Percentiles rank a stretch among this genome's conserved stretches.
Evolutionary conservation across 2,329 filamentous ascomycete genomes (phyloP).

Genomic region (Hypoxylon sp.): DNA sequence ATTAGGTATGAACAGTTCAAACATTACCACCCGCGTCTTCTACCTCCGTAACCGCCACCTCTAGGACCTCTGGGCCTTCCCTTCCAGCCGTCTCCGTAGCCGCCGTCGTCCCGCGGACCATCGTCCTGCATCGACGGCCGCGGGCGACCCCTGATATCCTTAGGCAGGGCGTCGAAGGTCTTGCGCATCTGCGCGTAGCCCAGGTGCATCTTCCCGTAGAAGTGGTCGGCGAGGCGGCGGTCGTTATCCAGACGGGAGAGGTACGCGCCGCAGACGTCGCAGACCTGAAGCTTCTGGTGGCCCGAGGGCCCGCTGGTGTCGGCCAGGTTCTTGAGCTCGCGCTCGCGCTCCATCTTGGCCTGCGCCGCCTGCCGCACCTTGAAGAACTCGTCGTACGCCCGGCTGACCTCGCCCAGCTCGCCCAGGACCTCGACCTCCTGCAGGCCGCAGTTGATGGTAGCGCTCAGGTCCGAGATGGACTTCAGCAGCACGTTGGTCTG

Average conservation of each 20-base stretch:
- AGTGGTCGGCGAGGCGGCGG: conserved; percentile 91
- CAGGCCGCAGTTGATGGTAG: conserved; percentile 83
- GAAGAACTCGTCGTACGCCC: conserved; percentile 88
- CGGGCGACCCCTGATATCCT: conserved; percentile 82
- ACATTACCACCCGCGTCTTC: conserved; percentile 60
- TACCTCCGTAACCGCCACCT: conserved; percentile 63
- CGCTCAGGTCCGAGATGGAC: conserved; percentile 82
- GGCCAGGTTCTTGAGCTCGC: conserved; percentile 87
- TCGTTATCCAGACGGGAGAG: conserved; percentile 94
- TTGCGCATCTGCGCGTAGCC: conserved; percentile 99
- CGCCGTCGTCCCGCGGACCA: conserved; percentile 57
- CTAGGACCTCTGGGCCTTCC: conserved; percentile 63
- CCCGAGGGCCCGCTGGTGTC: conserved; percentile 94
- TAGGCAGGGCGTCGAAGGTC: conserved; percentile 86
- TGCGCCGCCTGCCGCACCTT: conserved; percentile 83
- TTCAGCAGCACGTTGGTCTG: conserved; percentile 93
- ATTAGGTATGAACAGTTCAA: conserved; percentile 41
- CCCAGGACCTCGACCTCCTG: conserved; percentile 88
- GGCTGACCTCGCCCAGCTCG: conserved; percentile 81
- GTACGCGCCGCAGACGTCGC: conserved; percentile 97
- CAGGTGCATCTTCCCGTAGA: conserved; percentile 99
- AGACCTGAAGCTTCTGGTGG: conserved; percentile 98
- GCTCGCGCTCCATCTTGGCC: conserved; percentile 84
- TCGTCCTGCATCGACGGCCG: conserved; percentile 61
- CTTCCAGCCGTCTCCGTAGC: conserved; percentile 58